A percentile compares a stretch with the other conserved stretches of the same genome.
These are phyloP conservation scores for Schizothecium vesticola DNA, from an alignment of 495 filamentous ascomycete species.

Conservation along the genomic window DNA sequence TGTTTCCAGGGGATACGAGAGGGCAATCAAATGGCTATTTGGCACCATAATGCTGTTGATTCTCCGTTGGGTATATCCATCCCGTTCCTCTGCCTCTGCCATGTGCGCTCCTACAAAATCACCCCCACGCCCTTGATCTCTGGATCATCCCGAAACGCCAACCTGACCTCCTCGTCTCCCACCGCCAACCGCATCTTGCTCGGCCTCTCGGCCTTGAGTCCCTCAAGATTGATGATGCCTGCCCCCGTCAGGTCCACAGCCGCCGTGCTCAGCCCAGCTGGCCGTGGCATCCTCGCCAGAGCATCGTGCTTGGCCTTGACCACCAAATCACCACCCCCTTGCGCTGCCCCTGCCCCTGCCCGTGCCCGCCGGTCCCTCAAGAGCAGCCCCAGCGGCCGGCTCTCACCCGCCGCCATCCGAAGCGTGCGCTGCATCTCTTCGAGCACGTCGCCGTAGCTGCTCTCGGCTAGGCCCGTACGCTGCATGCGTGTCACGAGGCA, in stretches of 20 bases:
- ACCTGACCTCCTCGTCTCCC: constrained; percentile 81
- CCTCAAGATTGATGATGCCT: constrained; percentile 78
- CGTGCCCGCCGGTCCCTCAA: constrained; percentile 17
- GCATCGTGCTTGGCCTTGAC: constrained; percentile 7
- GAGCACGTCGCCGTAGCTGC: constrained; percentile 80
- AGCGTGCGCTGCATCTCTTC: constrained; percentile 79
- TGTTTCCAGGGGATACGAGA: too few relatives aligned
- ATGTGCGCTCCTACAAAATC: constrained; percentile 27
- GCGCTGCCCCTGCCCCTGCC: constrained; percentile 10
- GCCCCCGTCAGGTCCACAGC: constrained; percentile 79
- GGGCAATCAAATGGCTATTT: too few relatives aligned
- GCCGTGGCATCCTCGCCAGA: constrained; percentile 34
- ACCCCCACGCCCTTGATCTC: constrained; percentile 71
- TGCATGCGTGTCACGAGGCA: constrained; percentile 73
- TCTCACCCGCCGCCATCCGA: constrained; percentile 52
- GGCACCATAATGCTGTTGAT: not conserved
- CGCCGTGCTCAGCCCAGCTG: constrained; percentile 63
- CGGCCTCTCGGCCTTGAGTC: constrained; percentile 69
- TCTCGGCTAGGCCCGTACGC: constrained; percentile 79
- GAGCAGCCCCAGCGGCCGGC: constrained; percentile 32
- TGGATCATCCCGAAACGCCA: constrained; percentile 81
- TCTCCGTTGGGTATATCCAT: not conserved
- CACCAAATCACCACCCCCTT: constrained; percentile 1
- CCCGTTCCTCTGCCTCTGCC: not conserved
- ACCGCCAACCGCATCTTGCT: constrained; percentile 82